Evolutionary conservation across 2,329 filamentous ascomycete species (phyloP).

Genomic region (Tolypocladium endophyticum): DNA sequence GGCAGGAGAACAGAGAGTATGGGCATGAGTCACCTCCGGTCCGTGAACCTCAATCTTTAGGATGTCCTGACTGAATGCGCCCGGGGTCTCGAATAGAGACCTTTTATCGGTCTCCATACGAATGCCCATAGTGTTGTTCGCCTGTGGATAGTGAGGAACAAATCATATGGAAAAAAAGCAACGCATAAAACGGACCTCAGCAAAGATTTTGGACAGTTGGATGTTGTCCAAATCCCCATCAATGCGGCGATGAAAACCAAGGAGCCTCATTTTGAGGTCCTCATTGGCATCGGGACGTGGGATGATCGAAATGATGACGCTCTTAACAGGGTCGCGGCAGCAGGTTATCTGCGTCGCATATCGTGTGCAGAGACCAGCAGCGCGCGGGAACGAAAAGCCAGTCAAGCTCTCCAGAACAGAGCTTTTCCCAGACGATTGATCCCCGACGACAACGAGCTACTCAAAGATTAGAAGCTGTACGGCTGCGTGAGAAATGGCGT

Average conservation of each 20-base stretch:
- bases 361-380: constrained; percentile 33
- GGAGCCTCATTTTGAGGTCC: constrained; percentile 4
- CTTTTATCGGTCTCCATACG: constrained; percentile 7
- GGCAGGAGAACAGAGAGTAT: neutral
- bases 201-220: constrained; percentile 26
- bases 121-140: constrained; percentile 34
- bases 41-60: constrained; percentile 31
- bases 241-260: constrained; percentile 15
- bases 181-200: constrained; percentile 16
- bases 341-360: constrained; percentile 28
- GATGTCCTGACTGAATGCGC: constrained; percentile 34
- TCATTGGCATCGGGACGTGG: constrained; percentile 8
- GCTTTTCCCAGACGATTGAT: constrained; percentile 79
- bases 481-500: constrained; percentile 25
- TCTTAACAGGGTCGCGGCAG: constrained; percentile 17
- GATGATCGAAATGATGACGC: constrained; percentile 30
- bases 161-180: neutral
- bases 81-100: constrained; percentile 9
- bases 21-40: constrained; percentile 17
- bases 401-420: constrained; percentile 64
- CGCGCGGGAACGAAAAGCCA: constrained; percentile 35
- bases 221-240: constrained; percentile 11
- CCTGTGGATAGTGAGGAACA: constrained; percentile 12
- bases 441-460: constrained; percentile 66
- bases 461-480: neutral